Evolutionary conservation across 495 filamentous ascomycete genomes (phyloP).

Genomic region (Collariella sp.): DNA sequence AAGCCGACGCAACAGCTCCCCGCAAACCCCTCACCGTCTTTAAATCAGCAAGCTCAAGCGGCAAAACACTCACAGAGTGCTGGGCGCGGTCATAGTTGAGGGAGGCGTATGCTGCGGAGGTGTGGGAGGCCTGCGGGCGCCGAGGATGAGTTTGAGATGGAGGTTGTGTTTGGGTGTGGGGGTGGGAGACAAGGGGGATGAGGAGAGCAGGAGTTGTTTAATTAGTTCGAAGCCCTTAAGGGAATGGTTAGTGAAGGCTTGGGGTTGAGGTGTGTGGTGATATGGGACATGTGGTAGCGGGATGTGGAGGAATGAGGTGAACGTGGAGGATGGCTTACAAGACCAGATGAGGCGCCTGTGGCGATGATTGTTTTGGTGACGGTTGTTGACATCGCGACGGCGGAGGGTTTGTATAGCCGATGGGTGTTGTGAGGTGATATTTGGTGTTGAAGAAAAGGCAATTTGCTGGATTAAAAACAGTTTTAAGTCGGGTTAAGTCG

Average conservation of each 20-base stretch:
- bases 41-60: conserved; percentile 34
- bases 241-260: no score
- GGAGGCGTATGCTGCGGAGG: conserved; percentile 29
- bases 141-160: conserved; percentile 40
- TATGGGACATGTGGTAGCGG: no score
- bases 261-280: conserved; percentile 2
- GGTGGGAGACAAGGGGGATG: conserved; percentile 11
- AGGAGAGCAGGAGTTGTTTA: conserved; percentile 31
- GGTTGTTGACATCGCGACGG: background rate
- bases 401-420: background rate
- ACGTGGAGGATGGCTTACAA: conserved; percentile 22
- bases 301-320: background rate
- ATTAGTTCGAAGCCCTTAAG: conserved; percentile 42
- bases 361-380: conserved; percentile 36
- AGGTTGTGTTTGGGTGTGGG: background rate
- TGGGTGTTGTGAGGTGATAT: background rate
- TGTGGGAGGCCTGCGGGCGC: conserved; percentile 30
- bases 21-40: conserved; percentile 32
- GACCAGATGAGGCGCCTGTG: conserved; percentile 37
- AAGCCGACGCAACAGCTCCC: conserved; percentile 26
- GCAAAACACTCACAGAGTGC: conserved; percentile 34
- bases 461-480: background rate
- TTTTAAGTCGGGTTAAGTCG: background rate
- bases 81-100: conserved; percentile 27
- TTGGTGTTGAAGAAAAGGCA: background rate